Conservation (phyloP, 148 eudicot genomes). For the Nyssa sinensis region DNA sequence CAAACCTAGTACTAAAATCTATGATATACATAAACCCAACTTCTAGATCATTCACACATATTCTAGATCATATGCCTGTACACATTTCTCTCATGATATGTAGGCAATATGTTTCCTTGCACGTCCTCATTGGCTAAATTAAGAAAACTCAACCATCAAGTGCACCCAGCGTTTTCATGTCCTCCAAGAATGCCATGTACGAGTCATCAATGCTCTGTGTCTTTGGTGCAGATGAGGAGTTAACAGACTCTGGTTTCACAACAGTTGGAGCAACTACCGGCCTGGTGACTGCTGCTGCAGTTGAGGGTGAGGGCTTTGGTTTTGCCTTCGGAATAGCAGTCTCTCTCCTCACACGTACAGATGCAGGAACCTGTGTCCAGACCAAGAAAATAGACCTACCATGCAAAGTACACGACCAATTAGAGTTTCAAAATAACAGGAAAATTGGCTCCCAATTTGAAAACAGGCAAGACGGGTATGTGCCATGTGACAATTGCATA, state of each 20-base stretch:
- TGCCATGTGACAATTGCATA: no score
- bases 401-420: neutral
- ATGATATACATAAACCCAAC: no score
- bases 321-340: conserved; percentile 71
- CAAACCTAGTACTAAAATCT: no score
- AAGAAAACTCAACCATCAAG: conserved; percentile 72
- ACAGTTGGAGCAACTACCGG: conserved; percentile 38
- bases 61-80: no score
- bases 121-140: neutral
- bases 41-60: no score
- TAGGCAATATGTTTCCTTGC: neutral
- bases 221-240: conserved; percentile 54
- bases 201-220: conserved; percentile 85
- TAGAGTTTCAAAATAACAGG: neutral
- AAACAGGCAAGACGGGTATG: no score
- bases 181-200: conserved; percentile 89
- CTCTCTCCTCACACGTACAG: conserved; percentile 92
- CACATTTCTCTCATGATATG: neutral
- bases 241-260: conserved; percentile 41
- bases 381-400: neutral
- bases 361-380: conserved; percentile 77
- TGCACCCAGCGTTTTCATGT: conserved; percentile 96
- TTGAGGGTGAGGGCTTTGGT: conserved; percentile 51
- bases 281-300: conserved; percentile 31
- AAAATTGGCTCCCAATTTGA: neutral